Conservation (phyloP, 169 alveolate genomes). For the Plasmodium adleri region DNA sequence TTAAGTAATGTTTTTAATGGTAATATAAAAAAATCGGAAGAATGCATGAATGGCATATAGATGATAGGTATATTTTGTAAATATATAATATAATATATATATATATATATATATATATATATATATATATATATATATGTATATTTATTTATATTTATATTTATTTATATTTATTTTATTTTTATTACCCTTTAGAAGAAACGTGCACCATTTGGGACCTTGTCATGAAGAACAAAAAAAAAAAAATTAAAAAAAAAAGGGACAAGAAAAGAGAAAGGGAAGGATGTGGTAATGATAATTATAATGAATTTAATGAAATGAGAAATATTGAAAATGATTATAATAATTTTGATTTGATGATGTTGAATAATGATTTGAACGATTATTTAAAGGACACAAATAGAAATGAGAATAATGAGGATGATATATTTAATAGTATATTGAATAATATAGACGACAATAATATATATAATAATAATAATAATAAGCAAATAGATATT, state of each 20-base stretch:
- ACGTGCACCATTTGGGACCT: conserved; percentile 20
- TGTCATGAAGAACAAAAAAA: conserved; percentile 8
- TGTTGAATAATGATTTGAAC: conserved; percentile 9
- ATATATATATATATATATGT: not conserved
- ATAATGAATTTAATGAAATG: not conserved
- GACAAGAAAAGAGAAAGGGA: not conserved
- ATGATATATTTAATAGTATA: conserved; percentile 23
- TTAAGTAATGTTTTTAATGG: conserved; percentile 3
- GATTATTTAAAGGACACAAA: not conserved
- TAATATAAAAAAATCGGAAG: not conserved
- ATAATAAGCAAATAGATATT: conserved; percentile 1
- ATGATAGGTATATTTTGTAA: too few species aligned
- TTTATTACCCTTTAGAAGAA: not conserved
- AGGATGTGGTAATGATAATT: not conserved
- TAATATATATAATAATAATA: conserved; percentile 9
- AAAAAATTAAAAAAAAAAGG: not conserved
- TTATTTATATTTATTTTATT: not conserved
- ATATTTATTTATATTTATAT: not conserved
- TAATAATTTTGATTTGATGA: conserved; percentile 16
- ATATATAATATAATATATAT: not conserved
- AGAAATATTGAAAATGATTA: not conserved
- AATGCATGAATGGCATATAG: not conserved
- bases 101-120: not conserved
- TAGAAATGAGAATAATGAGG: conserved; percentile 2
- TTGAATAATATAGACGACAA: conserved; percentile 11